Percentiles rank a stretch among this genome's conserved stretches.
phyloP scores from a whole-genome alignment of 768 basidiomycete species.

The Arthromyces matolae region DNA sequence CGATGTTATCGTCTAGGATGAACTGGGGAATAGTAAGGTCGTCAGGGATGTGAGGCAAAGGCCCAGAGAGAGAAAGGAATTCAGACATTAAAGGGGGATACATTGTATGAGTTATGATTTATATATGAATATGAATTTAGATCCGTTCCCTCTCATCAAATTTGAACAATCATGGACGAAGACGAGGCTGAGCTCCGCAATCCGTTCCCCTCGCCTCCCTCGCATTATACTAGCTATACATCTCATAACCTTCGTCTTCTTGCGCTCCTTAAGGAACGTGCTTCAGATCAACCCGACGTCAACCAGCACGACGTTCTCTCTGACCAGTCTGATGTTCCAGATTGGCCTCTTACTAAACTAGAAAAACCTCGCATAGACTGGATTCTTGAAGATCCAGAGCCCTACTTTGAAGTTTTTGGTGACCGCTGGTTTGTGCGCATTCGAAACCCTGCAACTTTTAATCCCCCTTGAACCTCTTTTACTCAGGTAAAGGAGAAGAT shows the following conservation, averaged over 20 bases:
- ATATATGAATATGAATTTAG: not conserved
- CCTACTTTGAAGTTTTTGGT: slow-evolving; percentile 78
- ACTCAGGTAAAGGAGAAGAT: slow-evolving; percentile 76
- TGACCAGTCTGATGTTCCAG: slow-evolving; percentile 72
- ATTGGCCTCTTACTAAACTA: slow-evolving; percentile 71
- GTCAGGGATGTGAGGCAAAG: slow-evolving; percentile 51
- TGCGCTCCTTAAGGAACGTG: slow-evolving; percentile 53
- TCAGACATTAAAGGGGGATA: slow-evolving; percentile 24
- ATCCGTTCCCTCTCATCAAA: not conserved
- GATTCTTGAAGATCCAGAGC: slow-evolving; percentile 78
- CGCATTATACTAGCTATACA: slow-evolving; percentile 78
- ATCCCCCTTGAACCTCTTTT: slow-evolving; percentile 3
- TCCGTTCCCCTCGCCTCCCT: slow-evolving; percentile 87
- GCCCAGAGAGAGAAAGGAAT: slow-evolving; percentile 27
- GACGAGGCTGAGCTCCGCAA: slow-evolving; percentile 77
- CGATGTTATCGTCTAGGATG: slow-evolving; percentile 45
- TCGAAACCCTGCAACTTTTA: slow-evolving; percentile 10
- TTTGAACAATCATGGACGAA: slow-evolving; percentile 50
- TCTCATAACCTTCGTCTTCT: slow-evolving; percentile 69
- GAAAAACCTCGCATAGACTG: slow-evolving; percentile 89
- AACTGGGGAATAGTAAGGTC: slow-evolving; percentile 66
- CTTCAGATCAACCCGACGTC: slow-evolving; percentile 36
- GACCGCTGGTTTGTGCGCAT: slow-evolving; percentile 82
- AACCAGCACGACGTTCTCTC: slow-evolving; percentile 62
- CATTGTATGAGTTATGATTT: not conserved